Base-by-base conservation (phyloP, 345 rosid genomes). In the Angophora floribunda region DNA sequence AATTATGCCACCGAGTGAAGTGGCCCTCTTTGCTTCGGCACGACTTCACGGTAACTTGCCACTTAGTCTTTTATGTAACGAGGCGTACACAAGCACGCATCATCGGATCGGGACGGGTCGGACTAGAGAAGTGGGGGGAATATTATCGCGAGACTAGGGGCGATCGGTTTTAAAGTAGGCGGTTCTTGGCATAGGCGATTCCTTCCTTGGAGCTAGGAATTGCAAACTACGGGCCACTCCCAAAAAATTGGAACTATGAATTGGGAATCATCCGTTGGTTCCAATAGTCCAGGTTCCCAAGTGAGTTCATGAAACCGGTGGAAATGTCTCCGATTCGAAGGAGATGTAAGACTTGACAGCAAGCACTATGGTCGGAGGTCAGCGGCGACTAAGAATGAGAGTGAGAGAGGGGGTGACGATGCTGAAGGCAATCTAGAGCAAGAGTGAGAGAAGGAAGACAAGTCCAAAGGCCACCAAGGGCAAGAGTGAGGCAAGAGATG, bases 341-440 rank as follows among this genome's bases (percentile, higher is more conserved):
- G 5, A 11, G 28, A 2, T 26, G 22, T 10, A 1, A 53, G 59
- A 53, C 26, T 55, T 55, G 41, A 55, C 5, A 55, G 61, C 12
- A 4, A 22, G 12, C 24, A 24, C 21, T 3, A 26, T 19, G 61
- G 61, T 55, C 2, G 1, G 22, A 55, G 61, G 61, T 5, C 0
- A 0, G 26, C 19, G 22, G 61, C 61, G 22, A 55, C 9, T 4
- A 0, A 21, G 28, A 55, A 26, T 2, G 9, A 55, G 26, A 3
- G 61, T 55, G 61, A 55, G 7, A 22, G 61, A 21, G 61, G 5
- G 24, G 19, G 21, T 55, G 61, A 55, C 0, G 5, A 55, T 4
- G 61, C 2, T 0, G 0, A 1, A 55, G 28, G 28, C 61, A 24
- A 21, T 2, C 2, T 0, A 1, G 2, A 55, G 61, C 9, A 26